Evolutionary conservation across 805 yeast species (phyloP).

Genomic region (Candida lessepsii): DNA sequence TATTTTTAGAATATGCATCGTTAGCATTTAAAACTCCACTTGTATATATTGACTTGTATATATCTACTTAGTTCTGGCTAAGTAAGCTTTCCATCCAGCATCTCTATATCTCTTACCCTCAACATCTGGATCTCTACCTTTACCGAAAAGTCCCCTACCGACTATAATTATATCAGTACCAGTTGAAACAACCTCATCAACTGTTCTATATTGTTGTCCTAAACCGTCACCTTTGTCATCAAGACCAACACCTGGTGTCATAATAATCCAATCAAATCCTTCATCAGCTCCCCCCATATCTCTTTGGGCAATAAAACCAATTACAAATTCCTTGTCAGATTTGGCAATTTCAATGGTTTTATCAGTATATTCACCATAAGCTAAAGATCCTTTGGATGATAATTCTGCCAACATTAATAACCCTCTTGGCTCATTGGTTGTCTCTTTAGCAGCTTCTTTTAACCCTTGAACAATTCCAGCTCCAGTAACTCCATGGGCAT

Average conservation of each 20-base stretch:
- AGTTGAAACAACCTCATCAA: constrained; percentile 71
- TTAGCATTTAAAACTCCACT: too few species aligned
- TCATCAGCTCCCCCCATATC: constrained; percentile 80
- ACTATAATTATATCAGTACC: constrained; percentile 97
- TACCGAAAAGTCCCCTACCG: constrained; percentile 96
- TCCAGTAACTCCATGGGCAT: constrained; percentile 97
- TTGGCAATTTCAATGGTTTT: constrained; percentile 90
- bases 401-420: constrained; percentile 93
- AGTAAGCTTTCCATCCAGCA: constrained; percentile 95
- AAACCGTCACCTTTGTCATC: constrained; percentile 95
- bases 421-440: constrained; percentile 79
- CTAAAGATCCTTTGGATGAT: constrained; percentile 90
- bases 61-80: constrained; percentile 29
- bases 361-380: constrained; percentile 85
- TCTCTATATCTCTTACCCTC: constrained; percentile 87
- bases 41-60: constrained; percentile 4
- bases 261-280: constrained; percentile 91
- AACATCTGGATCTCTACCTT: constrained; percentile 84
- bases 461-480: constrained; percentile 88
- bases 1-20: too few species aligned
- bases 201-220: constrained; percentile 97
- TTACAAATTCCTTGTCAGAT: constrained; percentile 81
- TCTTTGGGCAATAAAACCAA: constrained; percentile 94
- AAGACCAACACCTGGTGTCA: constrained; percentile 98
- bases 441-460: constrained; percentile 73